These are phyloP conservation scores for Phycomyces blakesleeanus DNA, from an alignment of 192 early-diverging fungal genomes.

Conservation along the genomic window DNA sequence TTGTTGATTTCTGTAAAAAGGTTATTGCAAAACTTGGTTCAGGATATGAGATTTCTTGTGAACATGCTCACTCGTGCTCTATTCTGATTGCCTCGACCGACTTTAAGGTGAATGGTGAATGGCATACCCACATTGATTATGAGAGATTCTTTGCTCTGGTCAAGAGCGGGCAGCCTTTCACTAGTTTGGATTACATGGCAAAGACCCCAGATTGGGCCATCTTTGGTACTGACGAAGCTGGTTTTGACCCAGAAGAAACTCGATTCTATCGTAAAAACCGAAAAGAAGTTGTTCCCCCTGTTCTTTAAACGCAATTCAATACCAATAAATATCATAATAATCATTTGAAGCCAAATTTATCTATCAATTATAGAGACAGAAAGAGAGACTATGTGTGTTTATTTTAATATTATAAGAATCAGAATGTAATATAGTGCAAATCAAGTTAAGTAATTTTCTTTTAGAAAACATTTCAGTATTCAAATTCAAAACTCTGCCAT, in stretches of 20 bases:
- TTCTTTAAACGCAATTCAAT: background rate
- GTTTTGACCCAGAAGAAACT: constrained; percentile 70
- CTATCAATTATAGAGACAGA: too few species aligned
- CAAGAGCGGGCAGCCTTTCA: constrained; percentile 48
- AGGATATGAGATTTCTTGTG: constrained; percentile 67
- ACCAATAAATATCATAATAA: too few species aligned
- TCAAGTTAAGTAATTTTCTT: too few species aligned
- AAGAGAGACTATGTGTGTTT: too few species aligned
- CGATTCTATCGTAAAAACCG: constrained; percentile 57
- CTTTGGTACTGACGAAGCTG: constrained; percentile 60
- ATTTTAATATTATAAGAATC: too few species aligned
- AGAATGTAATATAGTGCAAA: too few species aligned
- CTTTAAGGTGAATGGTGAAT: constrained; percentile 63
- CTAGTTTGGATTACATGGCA: constrained; percentile 63
- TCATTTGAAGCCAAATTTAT: too few species aligned
- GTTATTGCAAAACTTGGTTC: constrained; percentile 49
- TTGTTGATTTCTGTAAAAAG: constrained; percentile 59
- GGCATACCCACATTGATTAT: constrained; percentile 77
- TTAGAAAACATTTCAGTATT: too few species aligned
- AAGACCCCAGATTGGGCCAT: constrained; percentile 68
- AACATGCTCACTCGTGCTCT: constrained; percentile 67
- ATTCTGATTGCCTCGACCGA: constrained; percentile 61
- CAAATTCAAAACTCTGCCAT: too few species aligned
- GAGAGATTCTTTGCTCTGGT: constrained; percentile 61
- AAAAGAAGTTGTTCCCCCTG: constrained; percentile 17